Evolutionary conservation across 1,139 yeast species (phyloP), one percentile per base, ranked within the genome.

Genomic region (Kodamaea suecica): DNA sequence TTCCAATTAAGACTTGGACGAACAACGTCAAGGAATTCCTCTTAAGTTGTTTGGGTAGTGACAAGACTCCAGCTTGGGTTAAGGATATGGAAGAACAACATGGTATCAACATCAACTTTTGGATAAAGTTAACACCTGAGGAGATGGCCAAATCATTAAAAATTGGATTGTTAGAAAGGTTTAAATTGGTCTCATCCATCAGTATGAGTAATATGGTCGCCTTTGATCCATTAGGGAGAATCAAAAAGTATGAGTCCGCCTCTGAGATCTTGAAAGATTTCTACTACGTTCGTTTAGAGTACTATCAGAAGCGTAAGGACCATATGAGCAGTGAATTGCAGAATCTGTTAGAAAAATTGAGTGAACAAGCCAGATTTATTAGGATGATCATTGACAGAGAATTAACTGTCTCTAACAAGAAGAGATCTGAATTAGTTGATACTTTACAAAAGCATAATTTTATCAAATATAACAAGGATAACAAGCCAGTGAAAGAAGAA

Each of bases 81-180:
- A 90, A 87, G 47, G 97, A 92, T 61, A 78, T 90, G 80, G 90
- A 84, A 49, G 98, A 92, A 55, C 95, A 92, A 53, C 97, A 92
- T 57, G 85, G 88, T 5, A 71, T 80, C 38, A 84, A 81, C 27
- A 80, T 92, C 44, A 78, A 80, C 46, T 94, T 94, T 53, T 77
- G 86, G 21, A 76, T 94, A 23, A 86, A 80, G 30, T 63, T 94
- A 44, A 64, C 79, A 13, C 74, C 72, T 34, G 92, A 80, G 35
- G 96, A 92, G 54, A 90, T 94, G 97, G 73, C 67, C 24, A 85
- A 85, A 48, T 75, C 95, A 1, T 66, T 74, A 41, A 68, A 70
- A 35, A 74, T 82, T 19, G 98, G 98, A 0, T 70, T 87, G 35
- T 73, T 84, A 47, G 95, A 85, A 53, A 73, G 90, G 53, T 94